Conservation (phyloP, 1,284 basidiomycete species). For the Puccinia brachypodii region DNA sequence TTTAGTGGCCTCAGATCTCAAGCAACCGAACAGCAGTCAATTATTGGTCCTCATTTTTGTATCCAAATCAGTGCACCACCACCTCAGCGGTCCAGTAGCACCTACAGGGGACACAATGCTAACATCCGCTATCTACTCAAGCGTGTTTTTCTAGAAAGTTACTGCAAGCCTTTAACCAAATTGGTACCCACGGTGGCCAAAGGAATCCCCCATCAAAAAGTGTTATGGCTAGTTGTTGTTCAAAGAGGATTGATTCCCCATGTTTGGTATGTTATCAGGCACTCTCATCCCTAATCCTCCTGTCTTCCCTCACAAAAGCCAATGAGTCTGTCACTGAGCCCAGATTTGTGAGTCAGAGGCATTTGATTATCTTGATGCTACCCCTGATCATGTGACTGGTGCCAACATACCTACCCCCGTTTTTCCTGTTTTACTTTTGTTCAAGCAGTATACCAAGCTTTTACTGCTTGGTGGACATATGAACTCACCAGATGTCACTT, state of each 20-base stretch:
- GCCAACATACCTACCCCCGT: conserved; percentile 94
- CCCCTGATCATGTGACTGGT: conserved; percentile 95
- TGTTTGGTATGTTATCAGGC: conserved; percentile 68
- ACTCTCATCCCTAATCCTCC: background rate
- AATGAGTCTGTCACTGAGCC: conserved; percentile 20
- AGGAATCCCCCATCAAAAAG: conserved; percentile 61
- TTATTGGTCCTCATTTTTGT: conserved; percentile 52
- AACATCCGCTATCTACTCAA: conserved; percentile 78
- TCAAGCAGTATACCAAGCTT: background rate
- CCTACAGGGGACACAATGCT: conserved; percentile 75
- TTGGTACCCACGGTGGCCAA: conserved; percentile 73
- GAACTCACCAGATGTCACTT: conserved; percentile 24
- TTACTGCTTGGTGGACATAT: background rate
- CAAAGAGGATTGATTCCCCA: conserved; percentile 99
- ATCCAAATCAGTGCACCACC: background rate
- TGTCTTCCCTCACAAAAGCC: background rate
- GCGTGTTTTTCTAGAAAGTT: conserved; percentile 80
- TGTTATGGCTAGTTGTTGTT: conserved; percentile 76
- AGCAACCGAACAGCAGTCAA: conserved; percentile 50
- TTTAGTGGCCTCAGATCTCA: conserved; percentile 28
- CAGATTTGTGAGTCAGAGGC: conserved; percentile 79
- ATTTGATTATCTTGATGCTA: conserved; percentile 95
- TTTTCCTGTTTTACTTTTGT: conserved; percentile 58
- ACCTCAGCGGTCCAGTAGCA: conserved; percentile 56
- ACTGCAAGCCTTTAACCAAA: conserved; percentile 76